These are phyloP conservation scores for Cladophialophora psammophila DNA, from an alignment of 2,329 filamentous ascomycete species.

Conservation along the genomic window DNA sequence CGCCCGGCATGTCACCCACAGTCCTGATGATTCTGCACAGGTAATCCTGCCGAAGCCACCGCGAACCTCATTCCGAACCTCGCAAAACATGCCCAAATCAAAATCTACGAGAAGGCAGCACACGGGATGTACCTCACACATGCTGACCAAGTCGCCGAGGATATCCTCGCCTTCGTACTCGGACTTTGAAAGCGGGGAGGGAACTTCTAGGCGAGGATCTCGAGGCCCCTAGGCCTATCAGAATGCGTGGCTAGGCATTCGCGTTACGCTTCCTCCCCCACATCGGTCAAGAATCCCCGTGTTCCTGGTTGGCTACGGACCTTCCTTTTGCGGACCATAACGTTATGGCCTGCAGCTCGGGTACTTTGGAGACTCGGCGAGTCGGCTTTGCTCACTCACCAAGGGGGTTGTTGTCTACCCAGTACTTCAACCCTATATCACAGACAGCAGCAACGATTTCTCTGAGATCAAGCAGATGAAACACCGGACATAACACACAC, in stretches of 20 bases:
- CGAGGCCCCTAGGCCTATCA: slow-evolving; percentile 7
- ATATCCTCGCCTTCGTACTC: slow-evolving; percentile 37
- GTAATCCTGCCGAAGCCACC: slow-evolving; percentile 41
- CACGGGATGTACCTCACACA: slow-evolving; percentile 42
- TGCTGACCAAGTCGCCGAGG: slow-evolving; percentile 34
- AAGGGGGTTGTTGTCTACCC: neutral
- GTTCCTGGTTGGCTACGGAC: neutral
- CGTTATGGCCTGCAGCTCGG: slow-evolving; percentile 2
- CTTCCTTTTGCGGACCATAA: neutral
- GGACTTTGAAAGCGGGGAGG: slow-evolving; percentile 10
- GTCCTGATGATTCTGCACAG: slow-evolving; percentile 20
- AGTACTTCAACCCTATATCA: neutral
- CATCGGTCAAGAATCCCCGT: neutral
- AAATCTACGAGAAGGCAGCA: slow-evolving; percentile 43
- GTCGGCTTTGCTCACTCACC: too few species aligned
- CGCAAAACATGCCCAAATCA: slow-evolving; percentile 39
- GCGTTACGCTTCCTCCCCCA: neutral
- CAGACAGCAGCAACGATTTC: neutral
- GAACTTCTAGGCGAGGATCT: neutral
- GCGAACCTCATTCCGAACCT: slow-evolving; percentile 40
- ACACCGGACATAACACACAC: neutral
- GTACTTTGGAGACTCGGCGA: neutral
- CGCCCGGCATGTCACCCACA: neutral
- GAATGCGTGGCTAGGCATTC: neutral
- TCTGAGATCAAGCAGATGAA: neutral